Base-by-base conservation (phyloP, 1,284 basidiomycete species). In the Inonotus obliquus region DNA sequence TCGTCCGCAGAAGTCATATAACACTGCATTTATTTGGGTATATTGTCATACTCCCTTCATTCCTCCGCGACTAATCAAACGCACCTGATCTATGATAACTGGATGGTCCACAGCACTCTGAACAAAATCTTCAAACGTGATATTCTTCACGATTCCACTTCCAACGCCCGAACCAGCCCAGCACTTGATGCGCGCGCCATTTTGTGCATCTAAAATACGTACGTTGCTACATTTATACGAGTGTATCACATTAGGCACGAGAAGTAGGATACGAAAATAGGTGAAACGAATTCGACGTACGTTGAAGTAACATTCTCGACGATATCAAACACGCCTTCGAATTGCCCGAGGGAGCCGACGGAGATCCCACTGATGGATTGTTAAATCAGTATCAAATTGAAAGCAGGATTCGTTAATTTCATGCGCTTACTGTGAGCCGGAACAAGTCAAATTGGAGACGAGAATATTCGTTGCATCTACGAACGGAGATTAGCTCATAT, bases 381-480 rank as follows among this genome's bases (percentile, higher is more conserved):
- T 44, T 14, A 44, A 9, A 17, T 44, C 9, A 44, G 41, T 5
- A 17, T 14, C 41, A 21, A 44, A 44, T n/a, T 44, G 11, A 2
- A 6, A 21, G n/a, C 13, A 44, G 41, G 41, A 39, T n/a, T 7
- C 7, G 19, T 17, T n/a, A 21, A 21, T 44, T 11, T 44, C 2
- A 44, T 44, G 65, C 65, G 57, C 61, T 53, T 75, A 81, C 78
- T 84, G 83, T 49, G 81, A 82, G 58, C 84, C 83, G 53, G 81
- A 84, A 67, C 85, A 87, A 65, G 77, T 76, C 60, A 87, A 73
- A 68, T 85, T 82, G 41, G 78, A 76, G 9, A 87, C 83, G 9
- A 82, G 63, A 60, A 86, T 79, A 66, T 85, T 81, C 0, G 85
- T 87, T 1, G 69, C 74, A 66, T 70, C 77, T 74, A 60, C n/a